Evolutionary conservation across 495 filamentous ascomycete species (phyloP), one percentile per base, ranked within the genome.

Genomic region (Trypethelium eluteriae): DNA sequence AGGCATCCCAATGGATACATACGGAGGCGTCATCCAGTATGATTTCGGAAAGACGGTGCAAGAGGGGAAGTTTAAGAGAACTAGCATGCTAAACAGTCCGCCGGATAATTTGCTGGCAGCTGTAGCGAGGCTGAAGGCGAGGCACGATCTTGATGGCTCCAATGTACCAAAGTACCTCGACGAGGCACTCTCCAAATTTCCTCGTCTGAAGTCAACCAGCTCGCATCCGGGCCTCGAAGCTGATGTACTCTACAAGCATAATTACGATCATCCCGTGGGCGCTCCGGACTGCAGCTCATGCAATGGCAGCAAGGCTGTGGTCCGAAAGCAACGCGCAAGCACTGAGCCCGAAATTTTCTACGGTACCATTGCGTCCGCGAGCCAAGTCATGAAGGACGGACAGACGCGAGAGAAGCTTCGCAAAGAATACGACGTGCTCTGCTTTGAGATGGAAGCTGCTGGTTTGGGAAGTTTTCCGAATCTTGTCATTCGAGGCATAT

Each of bases 281-380:
- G 1, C 12, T 6, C 16, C 0, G 7, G 59, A 38, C 7, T 67
- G 63, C 62, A 18, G 16, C 4, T n/a, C 11, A 18, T 68, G 67
- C 39, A 38, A 67, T 14, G 3, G n/a, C 25, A 25, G 18, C 10
- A 25, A 38, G n/a, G 11, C 47, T 9, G 38, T 64, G 7, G 2
- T 53, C 9, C 36, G 63, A 0, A 9, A 11, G 4, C 38, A 36
- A 10, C 49, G 49, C 5, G 10, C 16, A 14, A 53, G n/a, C n/a
- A 12, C 5, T 16, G 49, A 63, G 44, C 69, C 70, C 1, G 35
- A 12, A 7, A 65, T 80, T 39, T 75, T 79, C 62, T 67, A 73
- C 39, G 78, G 78, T 16, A 69, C 64, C 16, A 77, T 80, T 65
- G 79, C 78, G 7, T 79, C 76, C 9, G 77, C 71, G 2, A 70